Base-by-base conservation (phyloP, 495 filamentous ascomycete genomes). In the Aspergillus biplanus region DNA sequence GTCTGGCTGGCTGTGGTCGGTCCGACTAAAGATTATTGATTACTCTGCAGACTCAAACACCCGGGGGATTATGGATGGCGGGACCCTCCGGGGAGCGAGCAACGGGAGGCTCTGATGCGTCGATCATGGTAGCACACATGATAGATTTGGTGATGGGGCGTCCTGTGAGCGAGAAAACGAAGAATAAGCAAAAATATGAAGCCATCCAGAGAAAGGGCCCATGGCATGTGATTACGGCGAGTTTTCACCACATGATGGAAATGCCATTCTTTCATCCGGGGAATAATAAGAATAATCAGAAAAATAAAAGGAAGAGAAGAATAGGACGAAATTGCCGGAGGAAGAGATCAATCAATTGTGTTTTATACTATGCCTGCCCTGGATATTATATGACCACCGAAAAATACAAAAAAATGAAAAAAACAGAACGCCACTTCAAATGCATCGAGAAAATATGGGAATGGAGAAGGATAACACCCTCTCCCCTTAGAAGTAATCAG, bases 1-100 rank as follows among this genome's bases (percentile, higher is more conserved):
- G 74, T 74, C 48, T 52, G 52, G 54, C 46, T 55, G 56, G 37
- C 21, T 34, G 27, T 37, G 56, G 56, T 68, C 66, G 66, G 56
- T n/a, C 59, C 54, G 64, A 56, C 61, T 15, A 33, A 15, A 31
- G 15, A 34, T 48, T 33, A 18, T 12, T 56, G 62, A 64, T 64
- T 59, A 55, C 49, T 54, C 44, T 35, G 21, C 21, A 27, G 21
- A 1, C 21, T 27, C 21, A 27, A 27, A 27, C 21, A 27, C 35
- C 7, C 7, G 15, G 35, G 35, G 52, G 34, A 3, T 27, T 35
- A 27, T 5, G 11, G 31, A 31, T n/a, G 34, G 33, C 37, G n/a
- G 13, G 33, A 58, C 31, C 21, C 34, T 34, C 34, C 16, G 35
- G 47, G 16, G 18, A 18, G 9, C 47, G 6, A 58, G 27, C 12